A percentile compares a stretch with the other conserved stretches of the same genome.
These are phyloP conservation scores for Bigelowiella natans DNA, from an alignment of 78 protist genomes.

Conservation along the genomic window DNA sequence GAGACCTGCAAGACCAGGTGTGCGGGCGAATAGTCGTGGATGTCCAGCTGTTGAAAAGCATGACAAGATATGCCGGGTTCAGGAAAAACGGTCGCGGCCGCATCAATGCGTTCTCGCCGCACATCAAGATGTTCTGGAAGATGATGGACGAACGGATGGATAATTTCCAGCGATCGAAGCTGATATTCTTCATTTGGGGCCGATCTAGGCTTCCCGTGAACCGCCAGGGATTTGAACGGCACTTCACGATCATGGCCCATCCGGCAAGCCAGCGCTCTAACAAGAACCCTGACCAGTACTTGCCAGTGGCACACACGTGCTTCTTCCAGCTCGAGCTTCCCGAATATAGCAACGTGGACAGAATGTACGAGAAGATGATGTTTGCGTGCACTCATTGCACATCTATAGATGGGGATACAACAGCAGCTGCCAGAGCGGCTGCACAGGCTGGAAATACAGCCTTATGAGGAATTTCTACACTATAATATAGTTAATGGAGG, in stretches of 20 bases:
- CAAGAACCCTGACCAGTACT: background rate
- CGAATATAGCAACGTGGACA: background rate
- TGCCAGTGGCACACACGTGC: constrained; percentile 17
- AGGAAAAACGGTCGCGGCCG: background rate
- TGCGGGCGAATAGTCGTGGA: background rate
- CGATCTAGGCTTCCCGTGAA: background rate
- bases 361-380: background rate
- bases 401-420: background rate
- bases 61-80: background rate
- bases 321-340: constrained; percentile 15
- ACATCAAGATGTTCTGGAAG: background rate
- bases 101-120: background rate
- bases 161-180: background rate
- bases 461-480: too few species aligned
- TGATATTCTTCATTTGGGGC: background rate
- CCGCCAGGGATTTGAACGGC: background rate
- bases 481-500: too few species aligned
- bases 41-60: background rate
- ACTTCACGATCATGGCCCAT: background rate
- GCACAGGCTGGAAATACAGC: background rate
- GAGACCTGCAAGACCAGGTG: background rate
- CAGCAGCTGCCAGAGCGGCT: background rate
- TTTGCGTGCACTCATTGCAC: constrained; percentile 1
- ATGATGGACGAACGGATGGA: background rate
- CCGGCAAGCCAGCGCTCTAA: background rate